Evolutionary conservation across 2,329 filamentous ascomycete species (phyloP).

Genomic region (Colletotrichum musae): DNA sequence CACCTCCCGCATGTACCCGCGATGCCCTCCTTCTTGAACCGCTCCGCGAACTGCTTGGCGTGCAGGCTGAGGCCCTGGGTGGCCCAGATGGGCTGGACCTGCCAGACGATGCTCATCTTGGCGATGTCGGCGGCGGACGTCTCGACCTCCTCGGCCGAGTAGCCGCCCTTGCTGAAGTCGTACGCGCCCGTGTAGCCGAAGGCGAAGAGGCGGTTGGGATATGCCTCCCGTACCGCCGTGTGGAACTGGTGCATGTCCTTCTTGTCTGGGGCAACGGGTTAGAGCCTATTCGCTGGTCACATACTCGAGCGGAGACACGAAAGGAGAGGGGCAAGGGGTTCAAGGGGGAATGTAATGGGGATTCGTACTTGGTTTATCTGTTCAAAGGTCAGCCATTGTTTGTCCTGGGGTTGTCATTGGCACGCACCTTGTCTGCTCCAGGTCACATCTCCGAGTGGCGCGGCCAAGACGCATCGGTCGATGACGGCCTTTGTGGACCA

Average conservation of each 20-base stretch:
- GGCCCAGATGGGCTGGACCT: conserved; percentile 57
- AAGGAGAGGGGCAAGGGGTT: too few relatives aligned
- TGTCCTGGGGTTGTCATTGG: not conserved
- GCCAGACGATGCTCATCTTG: conserved; percentile 56
- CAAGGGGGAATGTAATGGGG: too few relatives aligned
- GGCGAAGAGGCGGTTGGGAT: conserved; percentile 54
- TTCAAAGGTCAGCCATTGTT: not conserved
- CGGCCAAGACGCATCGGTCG: conserved; percentile 51
- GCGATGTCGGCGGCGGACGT: conserved; percentile 51
- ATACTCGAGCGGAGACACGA: not conserved
- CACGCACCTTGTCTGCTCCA: conserved; percentile 48
- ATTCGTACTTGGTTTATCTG: too few relatives aligned
- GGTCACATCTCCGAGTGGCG: conserved; percentile 54
- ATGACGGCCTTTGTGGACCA: conserved; percentile 50
- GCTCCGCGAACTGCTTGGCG: conserved; percentile 51
- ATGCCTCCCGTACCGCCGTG: conserved; percentile 50
- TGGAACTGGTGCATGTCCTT: conserved; percentile 55
- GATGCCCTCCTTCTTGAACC: conserved; percentile 45
- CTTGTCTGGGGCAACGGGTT: conserved; percentile 51
- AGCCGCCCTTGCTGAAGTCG: conserved; percentile 53
- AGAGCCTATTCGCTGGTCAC: conserved; percentile 16
- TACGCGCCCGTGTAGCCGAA: conserved; percentile 57
- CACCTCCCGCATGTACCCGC: not conserved
- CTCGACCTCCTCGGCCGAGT: conserved; percentile 49
- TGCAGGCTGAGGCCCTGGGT: conserved; percentile 52